Evolutionary conservation across 805 yeast genomes (phyloP).

Genomic region (Jamesozyma lodderae): DNA sequence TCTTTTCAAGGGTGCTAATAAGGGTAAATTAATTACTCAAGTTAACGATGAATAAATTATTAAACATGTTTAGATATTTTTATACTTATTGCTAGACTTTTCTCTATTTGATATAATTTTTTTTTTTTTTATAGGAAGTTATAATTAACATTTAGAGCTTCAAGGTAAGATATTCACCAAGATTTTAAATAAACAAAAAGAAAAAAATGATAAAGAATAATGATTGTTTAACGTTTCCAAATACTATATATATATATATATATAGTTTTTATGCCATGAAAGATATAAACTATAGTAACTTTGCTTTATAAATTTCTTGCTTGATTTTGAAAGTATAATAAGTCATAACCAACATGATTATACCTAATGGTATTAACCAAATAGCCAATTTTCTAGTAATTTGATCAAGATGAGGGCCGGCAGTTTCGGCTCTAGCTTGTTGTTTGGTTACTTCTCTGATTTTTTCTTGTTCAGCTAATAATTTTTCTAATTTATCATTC

Average conservation of each 20-base stretch:
- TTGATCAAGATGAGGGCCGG: conserved; percentile 24
- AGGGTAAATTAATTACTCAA: conserved; percentile 45
- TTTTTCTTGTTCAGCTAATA: conserved; percentile 26
- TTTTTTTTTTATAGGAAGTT: too few species aligned
- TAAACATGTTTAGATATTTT: not conserved
- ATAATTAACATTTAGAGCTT: too few species aligned
- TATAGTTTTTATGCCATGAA: too few species aligned
- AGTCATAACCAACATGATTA: conserved; percentile 27
- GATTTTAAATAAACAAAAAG: too few species aligned
- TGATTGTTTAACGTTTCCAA: too few species aligned
- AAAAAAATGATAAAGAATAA: too few species aligned
- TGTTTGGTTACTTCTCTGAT: conserved; percentile 21
- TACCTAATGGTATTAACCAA: conserved; percentile 26
- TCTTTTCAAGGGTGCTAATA: conserved; percentile 38
- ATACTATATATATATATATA: too few species aligned
- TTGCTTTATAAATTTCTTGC: conserved; percentile 29
- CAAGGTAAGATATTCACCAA: too few species aligned
- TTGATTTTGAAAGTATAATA: conserved; percentile 29
- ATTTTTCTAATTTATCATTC: conserved; percentile 24
- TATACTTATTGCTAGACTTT: not conserved
- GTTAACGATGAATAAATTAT: conserved; percentile 21
- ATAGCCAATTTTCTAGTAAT: conserved; percentile 21
- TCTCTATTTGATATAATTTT: too few species aligned
- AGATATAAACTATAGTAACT: conserved; percentile 16
- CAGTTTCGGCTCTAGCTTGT: conserved; percentile 5